Conservation (phyloP, 306 rosid species). For the Vicia villosa region DNA sequence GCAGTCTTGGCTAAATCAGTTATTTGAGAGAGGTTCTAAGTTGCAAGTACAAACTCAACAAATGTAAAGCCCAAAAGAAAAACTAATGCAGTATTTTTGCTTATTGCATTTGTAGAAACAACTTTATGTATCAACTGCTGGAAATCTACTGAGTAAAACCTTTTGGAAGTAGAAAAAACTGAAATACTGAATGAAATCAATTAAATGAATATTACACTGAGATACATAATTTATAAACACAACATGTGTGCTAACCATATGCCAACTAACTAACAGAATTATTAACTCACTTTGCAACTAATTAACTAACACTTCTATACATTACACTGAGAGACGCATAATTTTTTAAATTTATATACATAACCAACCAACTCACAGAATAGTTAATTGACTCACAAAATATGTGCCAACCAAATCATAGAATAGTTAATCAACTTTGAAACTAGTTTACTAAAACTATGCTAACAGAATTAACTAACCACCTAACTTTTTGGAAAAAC, state of each 20-base stretch:
- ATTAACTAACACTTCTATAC: not conserved
- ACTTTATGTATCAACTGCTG: conserved; percentile 1
- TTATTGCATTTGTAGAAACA: not conserved
- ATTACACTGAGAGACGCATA: too few relatives aligned
- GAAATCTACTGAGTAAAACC: not conserved
- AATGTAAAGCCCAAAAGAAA: conserved; percentile 10
- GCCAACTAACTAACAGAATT: not conserved
- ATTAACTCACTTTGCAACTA: not conserved
- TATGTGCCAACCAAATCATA: not conserved
- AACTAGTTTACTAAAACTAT: not conserved
- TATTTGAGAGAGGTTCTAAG: conserved; percentile 7
- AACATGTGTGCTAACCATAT: not conserved
- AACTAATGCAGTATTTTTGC: not conserved
- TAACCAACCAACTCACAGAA: too few relatives aligned
- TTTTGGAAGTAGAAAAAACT: not conserved
- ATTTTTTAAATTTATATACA: too few relatives aligned
- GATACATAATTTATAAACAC: not conserved
- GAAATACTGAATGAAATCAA: not conserved
- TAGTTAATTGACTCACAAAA: too few relatives aligned
- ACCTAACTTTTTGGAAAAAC: not conserved
- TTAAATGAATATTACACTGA: not conserved
- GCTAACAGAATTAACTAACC: not conserved
- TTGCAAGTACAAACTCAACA: conserved; percentile 1
- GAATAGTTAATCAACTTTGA: not conserved
- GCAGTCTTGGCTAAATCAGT: conserved; percentile 16